These are phyloP conservation scores for Tolypocladium cylindrosporum DNA, from an alignment of 2,329 filamentous ascomycete species.

Conservation along the genomic window DNA sequence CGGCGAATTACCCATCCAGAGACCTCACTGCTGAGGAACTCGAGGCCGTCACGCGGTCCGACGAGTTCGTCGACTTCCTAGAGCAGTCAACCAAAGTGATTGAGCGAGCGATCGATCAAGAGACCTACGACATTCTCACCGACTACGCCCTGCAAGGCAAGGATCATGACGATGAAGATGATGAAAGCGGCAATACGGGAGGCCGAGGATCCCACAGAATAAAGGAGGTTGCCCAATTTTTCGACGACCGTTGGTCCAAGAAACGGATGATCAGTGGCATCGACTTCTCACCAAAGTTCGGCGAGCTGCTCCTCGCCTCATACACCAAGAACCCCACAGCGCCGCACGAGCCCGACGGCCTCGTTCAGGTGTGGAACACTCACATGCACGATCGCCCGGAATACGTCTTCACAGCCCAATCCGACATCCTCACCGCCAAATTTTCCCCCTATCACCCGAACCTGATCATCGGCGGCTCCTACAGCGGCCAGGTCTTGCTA, in stretches of 20 bases:
- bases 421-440: conserved; percentile 87
- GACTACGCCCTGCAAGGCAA: conserved; percentile 82
- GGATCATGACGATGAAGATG: conserved; percentile 72
- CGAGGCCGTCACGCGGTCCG: conserved; percentile 79
- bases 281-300: conserved; percentile 92
- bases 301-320: conserved; percentile 82
- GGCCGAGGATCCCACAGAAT: conserved; percentile 65
- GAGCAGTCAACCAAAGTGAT: conserved; percentile 96
- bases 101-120: conserved; percentile 86
- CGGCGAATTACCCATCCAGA: conserved; percentile 63
- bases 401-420: conserved; percentile 93
- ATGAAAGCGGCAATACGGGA: conserved; percentile 58
- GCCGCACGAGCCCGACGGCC: conserved; percentile 83
- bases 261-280: conserved; percentile 95
- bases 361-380: conserved; percentile 95
- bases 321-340: conserved; percentile 97
- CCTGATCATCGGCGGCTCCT: conserved; percentile 89
- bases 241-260: conserved; percentile 91
- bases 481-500: conserved; percentile 89
- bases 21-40: conserved; percentile 77
- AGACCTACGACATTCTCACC: conserved; percentile 83
- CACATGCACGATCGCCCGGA: conserved; percentile 91
- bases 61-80: conserved; percentile 91
- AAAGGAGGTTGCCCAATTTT: conserved; percentile 87
- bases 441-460: conserved; percentile 99